These are phyloP conservation scores for Vitis hybrid DNA, from an alignment of 177 flowering plant genomes.

Conservation along the genomic window DNA sequence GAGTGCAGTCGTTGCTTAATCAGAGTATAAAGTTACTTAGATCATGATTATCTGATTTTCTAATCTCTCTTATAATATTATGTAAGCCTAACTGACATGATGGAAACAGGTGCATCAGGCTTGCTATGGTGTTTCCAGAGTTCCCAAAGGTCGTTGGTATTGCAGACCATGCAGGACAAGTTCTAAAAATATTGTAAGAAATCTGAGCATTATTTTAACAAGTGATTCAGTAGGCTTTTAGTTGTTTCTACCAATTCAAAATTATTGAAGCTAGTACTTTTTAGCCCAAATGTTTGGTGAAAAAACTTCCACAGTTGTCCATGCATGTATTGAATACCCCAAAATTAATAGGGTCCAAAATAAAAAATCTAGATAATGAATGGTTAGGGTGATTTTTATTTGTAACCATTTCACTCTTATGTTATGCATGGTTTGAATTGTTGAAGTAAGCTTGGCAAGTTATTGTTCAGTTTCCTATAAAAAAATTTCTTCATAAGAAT, in stretches of 20 bases:
- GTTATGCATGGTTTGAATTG: too few species aligned
- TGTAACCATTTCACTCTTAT: too few species aligned
- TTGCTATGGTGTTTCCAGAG: constrained; percentile 60
- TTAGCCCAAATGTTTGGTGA: too few species aligned
- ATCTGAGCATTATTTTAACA: background rate
- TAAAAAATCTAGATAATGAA: too few species aligned
- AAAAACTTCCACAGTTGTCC: too few species aligned
- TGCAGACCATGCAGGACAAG: constrained; percentile 59
- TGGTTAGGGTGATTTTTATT: too few species aligned
- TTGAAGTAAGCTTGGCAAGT: too few species aligned
- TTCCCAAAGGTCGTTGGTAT: constrained; percentile 56
- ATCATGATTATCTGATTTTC: constrained; percentile 3
- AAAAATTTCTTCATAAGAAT: too few species aligned
- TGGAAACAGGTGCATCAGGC: constrained; percentile 61
- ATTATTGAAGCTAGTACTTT: background rate
- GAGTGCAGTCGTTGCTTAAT: constrained; percentile 51
- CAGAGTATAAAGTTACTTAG: constrained; percentile 30
- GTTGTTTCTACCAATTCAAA: background rate
- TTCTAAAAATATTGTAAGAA: constrained; percentile 50
- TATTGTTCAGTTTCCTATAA: too few species aligned
- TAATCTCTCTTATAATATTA: background rate
- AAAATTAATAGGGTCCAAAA: too few species aligned
- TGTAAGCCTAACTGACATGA: constrained; percentile 3
- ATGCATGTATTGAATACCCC: too few species aligned
- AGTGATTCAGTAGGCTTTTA: background rate